Evolutionary conservation across 148 eudicot genomes (phyloP).

Genomic region (Cornus suecica): DNA sequence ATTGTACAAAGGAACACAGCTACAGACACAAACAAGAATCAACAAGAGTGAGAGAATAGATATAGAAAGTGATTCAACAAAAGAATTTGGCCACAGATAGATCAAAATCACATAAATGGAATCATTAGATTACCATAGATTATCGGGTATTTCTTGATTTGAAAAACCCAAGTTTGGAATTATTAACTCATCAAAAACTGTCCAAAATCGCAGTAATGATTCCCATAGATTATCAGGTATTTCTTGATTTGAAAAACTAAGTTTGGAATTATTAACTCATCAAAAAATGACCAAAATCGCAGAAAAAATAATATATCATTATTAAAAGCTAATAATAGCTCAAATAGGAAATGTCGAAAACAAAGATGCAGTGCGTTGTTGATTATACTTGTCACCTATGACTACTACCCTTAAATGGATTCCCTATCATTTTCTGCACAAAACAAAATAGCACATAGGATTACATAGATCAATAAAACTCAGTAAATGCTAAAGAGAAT

Average conservation of each 20-base stretch:
- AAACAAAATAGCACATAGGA: background rate
- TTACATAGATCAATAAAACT: background rate
- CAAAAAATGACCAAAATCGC: no score
- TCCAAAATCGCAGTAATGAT: background rate
- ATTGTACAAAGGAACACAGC: constrained; percentile 90
- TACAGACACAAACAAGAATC: constrained; percentile 32
- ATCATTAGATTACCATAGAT: background rate
- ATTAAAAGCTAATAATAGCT: background rate
- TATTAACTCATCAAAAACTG: background rate
- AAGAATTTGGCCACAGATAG: background rate
- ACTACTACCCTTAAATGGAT: background rate
- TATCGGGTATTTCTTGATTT: background rate
- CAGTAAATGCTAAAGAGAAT: background rate
- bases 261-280: background rate
- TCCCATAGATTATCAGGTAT: background rate
- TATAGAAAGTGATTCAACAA: background rate
- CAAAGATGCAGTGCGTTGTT: background rate
- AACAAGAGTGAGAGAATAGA: background rate
- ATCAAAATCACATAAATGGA: background rate
- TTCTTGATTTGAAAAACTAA: no score
- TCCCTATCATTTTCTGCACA: background rate
- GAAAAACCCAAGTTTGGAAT: background rate
- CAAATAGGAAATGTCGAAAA: background rate
- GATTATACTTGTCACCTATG: background rate
- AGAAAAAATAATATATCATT: background rate